phyloP scores from a whole-genome alignment of 345 rosid species.

The Corchorus olitorius region DNA sequence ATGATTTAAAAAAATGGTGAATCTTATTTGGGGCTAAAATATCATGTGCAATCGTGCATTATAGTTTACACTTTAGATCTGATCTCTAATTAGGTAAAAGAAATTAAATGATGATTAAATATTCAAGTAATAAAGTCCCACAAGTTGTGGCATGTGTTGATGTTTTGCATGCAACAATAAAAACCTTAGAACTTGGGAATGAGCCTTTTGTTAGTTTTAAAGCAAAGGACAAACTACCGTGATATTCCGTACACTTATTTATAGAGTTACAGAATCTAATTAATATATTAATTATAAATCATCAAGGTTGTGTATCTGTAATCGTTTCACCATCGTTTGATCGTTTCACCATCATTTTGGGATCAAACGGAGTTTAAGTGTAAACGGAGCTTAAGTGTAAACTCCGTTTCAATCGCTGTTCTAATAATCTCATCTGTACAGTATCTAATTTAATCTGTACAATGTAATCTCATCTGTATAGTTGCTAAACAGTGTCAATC shows the following conservation, averaged over 20 bases:
- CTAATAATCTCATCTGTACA: too few relatives aligned
- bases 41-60: constrained; percentile 12
- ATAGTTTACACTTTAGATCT: constrained; percentile 2
- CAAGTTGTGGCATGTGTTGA: constrained; percentile 27
- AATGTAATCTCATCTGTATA: too few relatives aligned
- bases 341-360: too few relatives aligned
- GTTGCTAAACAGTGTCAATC: too few relatives aligned
- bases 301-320: too few relatives aligned
- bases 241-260: background rate
- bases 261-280: background rate
- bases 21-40: background rate
- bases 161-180: background rate
- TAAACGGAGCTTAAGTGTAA: too few relatives aligned
- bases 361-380: too few relatives aligned
- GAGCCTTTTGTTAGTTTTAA: background rate
- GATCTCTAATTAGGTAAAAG: background rate
- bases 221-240: background rate
- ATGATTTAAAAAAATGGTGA: background rate
- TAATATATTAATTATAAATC: too few relatives aligned
- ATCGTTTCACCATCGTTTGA: too few relatives aligned
- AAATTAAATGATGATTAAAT: background rate
- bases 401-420: too few relatives aligned
- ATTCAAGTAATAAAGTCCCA: constrained; percentile 4
- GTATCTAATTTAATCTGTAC: too few relatives aligned
- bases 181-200: background rate